Conservation (phyloP, 306 rosid genomes). For the Malus fusca region DNA sequence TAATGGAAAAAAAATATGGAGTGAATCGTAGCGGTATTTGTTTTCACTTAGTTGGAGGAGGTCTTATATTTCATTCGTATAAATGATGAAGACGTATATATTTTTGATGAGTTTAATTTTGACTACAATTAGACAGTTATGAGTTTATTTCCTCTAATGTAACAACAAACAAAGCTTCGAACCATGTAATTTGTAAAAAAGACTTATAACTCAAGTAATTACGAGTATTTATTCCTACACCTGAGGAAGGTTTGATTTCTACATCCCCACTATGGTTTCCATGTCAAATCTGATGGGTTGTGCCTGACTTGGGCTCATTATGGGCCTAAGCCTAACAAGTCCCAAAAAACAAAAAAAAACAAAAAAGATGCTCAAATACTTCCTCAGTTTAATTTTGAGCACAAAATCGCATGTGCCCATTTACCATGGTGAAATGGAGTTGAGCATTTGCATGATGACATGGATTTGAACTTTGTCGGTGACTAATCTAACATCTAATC, state of each 20-base stretch:
- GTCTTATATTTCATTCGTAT: neutral
- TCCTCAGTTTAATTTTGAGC: neutral
- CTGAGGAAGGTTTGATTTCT: too few species aligned
- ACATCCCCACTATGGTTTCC: too few species aligned
- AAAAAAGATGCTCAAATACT: neutral
- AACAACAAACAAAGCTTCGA: neutral
- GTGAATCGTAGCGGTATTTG: too few species aligned
- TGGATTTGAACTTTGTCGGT: too few species aligned
- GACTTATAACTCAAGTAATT: neutral
- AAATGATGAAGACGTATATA: neutral
- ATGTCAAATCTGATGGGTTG: neutral
- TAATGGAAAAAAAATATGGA: too few species aligned
- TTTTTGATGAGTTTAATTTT: too few species aligned
- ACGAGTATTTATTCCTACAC: too few species aligned
- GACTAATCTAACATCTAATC: too few species aligned
- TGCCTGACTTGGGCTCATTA: neutral
- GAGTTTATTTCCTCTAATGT: neutral
- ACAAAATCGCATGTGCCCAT: neutral
- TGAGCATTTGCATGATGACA: rapidly evolving
- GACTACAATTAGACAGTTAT: too few species aligned
- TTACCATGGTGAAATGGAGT: too few species aligned
- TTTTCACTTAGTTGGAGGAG: too few species aligned
- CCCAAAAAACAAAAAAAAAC: neutral
- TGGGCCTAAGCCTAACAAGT: neutral
- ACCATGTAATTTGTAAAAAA: neutral